These are phyloP conservation scores for Arabidopsis lyrata DNA, from an alignment of 441 rosid genomes.

Conservation along the genomic window DNA sequence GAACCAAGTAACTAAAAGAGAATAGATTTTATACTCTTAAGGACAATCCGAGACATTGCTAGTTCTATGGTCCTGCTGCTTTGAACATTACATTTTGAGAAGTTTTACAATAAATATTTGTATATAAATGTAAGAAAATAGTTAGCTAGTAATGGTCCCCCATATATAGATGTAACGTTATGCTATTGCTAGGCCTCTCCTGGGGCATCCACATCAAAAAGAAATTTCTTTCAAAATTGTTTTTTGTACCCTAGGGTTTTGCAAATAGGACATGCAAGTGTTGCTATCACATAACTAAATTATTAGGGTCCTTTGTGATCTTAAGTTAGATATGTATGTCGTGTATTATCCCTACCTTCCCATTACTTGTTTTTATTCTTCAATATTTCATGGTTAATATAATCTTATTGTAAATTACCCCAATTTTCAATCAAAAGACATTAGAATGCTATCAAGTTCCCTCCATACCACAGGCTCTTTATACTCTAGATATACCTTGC, in stretches of 20 bases:
- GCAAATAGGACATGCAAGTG: constrained; percentile 48
- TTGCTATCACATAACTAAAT: constrained; percentile 48
- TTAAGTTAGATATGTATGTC: constrained; percentile 42
- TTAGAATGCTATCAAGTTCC: neutral
- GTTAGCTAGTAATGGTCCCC: constrained; percentile 49
- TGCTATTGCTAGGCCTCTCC: constrained; percentile 46
- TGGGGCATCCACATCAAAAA: constrained; percentile 42
- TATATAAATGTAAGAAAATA: constrained; percentile 28
- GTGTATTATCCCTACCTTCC: constrained; percentile 1
- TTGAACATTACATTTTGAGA: constrained; percentile 48
- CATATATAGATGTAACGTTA: constrained; percentile 37
- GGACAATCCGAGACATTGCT: constrained; percentile 47
- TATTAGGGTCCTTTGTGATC: constrained; percentile 42
- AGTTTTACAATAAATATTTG: constrained; percentile 44
- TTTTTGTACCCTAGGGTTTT: constrained; percentile 51
- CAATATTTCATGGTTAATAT: neutral
- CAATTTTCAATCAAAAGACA: neutral
- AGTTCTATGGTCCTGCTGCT: constrained; percentile 45
- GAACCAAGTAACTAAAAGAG: constrained; percentile 45
- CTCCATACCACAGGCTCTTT: neutral
- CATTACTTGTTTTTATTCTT: constrained; percentile 5
- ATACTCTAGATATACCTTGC: neutral
- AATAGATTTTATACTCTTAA: constrained; percentile 47
- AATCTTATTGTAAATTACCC: constrained; percentile 1
- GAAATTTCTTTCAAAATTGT: constrained; percentile 32